These are phyloP conservation scores for Suhomyces sp. DNA, from an alignment of 805 yeast genomes.

Conservation along the genomic window DNA sequence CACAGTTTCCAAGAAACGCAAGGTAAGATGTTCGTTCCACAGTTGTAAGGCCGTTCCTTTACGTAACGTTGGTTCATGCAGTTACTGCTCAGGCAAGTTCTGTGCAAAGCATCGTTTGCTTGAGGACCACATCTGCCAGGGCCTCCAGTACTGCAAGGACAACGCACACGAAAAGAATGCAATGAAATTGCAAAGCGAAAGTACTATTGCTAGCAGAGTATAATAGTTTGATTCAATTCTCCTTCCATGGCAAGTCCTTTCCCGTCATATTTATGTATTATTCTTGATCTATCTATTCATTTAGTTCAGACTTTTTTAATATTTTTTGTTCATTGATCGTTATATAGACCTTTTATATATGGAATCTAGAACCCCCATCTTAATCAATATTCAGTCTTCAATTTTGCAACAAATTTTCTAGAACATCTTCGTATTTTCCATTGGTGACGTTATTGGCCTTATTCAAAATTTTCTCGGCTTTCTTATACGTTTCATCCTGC, in stretches of 20 bases:
- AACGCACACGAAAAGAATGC: slow-evolving; percentile 83
- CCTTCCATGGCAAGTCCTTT: background rate
- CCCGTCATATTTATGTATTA: background rate
- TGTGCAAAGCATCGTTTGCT: slow-evolving; percentile 84
- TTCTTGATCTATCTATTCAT: background rate
- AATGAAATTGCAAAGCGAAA: slow-evolving; percentile 75
- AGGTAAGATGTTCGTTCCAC: slow-evolving; percentile 50
- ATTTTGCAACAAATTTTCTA: slow-evolving; percentile 46
- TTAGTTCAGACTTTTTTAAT: slow-evolving; percentile 2
- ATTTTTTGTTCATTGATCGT: slow-evolving; percentile 1
- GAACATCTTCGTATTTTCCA: slow-evolving; percentile 66
- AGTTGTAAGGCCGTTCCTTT: slow-evolving; percentile 65
- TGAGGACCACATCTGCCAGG: slow-evolving; percentile 81
- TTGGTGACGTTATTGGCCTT: slow-evolving; percentile 80
- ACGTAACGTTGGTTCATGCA: slow-evolving; percentile 77
- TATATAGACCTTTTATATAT: slow-evolving; percentile 2
- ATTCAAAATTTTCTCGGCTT: slow-evolving; percentile 66
- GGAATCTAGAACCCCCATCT: background rate
- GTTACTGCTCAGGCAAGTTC: slow-evolving; percentile 78
- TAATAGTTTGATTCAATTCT: no score
- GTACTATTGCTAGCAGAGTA: slow-evolving; percentile 75
- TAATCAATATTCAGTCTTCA: background rate
- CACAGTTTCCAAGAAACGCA: slow-evolving; percentile 30
- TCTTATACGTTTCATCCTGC: slow-evolving; percentile 63
- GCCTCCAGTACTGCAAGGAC: slow-evolving; percentile 77